Conservation (phyloP, 2,329 filamentous ascomycete species). For the Mycocentrospora acerina region DNA sequence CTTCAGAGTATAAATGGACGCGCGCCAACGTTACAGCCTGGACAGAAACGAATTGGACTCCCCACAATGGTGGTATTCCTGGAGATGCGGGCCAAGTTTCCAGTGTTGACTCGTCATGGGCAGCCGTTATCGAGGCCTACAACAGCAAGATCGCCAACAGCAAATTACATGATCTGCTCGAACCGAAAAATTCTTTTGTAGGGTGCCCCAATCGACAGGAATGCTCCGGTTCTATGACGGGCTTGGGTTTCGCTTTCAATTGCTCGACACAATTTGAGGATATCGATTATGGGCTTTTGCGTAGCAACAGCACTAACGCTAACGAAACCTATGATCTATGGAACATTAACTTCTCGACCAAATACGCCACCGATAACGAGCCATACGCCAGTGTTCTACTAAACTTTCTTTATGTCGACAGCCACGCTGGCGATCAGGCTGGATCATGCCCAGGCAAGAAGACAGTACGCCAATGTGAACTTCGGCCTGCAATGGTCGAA, state of each 20-base stretch:
- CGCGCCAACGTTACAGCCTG: slow-evolving; percentile 22
- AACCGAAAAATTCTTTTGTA: slow-evolving; percentile 17
- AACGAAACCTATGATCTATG: slow-evolving; percentile 15
- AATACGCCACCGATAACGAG: slow-evolving; percentile 12
- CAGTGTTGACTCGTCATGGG: slow-evolving; percentile 20
- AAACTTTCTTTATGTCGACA: slow-evolving; percentile 19
- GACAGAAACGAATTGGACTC: slow-evolving; percentile 18
- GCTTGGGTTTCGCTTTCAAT: slow-evolving; percentile 18
- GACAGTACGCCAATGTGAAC: slow-evolving; percentile 16
- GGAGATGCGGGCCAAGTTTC: slow-evolving; percentile 18
- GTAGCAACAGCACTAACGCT: slow-evolving; percentile 6
- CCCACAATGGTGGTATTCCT: slow-evolving; percentile 20
- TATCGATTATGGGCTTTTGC: slow-evolving; percentile 19
- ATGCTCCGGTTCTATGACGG: slow-evolving; percentile 17
- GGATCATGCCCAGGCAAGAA: slow-evolving; percentile 18
- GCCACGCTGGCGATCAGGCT: slow-evolving; percentile 5
- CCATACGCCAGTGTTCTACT: slow-evolving; percentile 18
- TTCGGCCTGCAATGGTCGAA: slow-evolving; percentile 19
- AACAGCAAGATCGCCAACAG: slow-evolving; percentile 24
- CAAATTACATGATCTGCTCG: slow-evolving; percentile 21
- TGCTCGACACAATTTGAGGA: slow-evolving; percentile 13
- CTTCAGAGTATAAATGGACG: slow-evolving; percentile 18
- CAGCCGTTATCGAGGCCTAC: slow-evolving; percentile 21
- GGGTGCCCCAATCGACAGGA: slow-evolving; percentile 22
- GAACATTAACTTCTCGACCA: slow-evolving; percentile 15